Evolutionary conservation across 2,329 filamentous ascomycete genomes (phyloP).

Genomic region (Colletotrichum karsti): DNA sequence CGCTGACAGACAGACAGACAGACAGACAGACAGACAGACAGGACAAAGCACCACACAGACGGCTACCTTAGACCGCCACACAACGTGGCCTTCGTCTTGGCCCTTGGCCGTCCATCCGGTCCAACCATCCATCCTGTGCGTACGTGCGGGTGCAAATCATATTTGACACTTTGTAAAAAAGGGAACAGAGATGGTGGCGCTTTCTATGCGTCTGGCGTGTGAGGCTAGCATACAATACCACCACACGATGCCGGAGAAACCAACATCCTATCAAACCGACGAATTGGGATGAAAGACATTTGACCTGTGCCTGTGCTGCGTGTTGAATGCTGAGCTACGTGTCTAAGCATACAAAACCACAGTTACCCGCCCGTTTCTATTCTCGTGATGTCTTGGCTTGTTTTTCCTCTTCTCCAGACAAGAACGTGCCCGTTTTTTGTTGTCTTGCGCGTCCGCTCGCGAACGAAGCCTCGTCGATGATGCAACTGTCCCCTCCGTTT

Average conservation of each 20-base stretch:
- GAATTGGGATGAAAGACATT: constrained; percentile 1
- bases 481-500: constrained; percentile 3
- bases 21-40: neutral
- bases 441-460: neutral
- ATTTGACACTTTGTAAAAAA: neutral
- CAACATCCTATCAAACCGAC: neutral
- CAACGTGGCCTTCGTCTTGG: constrained; percentile 11
- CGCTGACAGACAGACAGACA: neutral
- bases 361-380: constrained; percentile 8
- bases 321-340: neutral
- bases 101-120: neutral
- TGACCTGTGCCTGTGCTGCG: neutral
- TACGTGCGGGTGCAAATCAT: neutral
- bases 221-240: neutral
- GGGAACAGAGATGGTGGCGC: neutral
- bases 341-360: constrained; percentile 11
- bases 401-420: neutral
- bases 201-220: neutral
- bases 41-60: neutral
- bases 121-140: neutral
- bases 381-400: constrained; percentile 13
- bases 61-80: constrained; percentile 1
- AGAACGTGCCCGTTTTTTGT: neutral
- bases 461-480: constrained; percentile 6
- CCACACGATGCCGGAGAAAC: constrained; percentile 3